Evolutionary conservation across 2,329 filamentous ascomycete species (phyloP).

Genomic region (Teratosphaeria destructans): DNA sequence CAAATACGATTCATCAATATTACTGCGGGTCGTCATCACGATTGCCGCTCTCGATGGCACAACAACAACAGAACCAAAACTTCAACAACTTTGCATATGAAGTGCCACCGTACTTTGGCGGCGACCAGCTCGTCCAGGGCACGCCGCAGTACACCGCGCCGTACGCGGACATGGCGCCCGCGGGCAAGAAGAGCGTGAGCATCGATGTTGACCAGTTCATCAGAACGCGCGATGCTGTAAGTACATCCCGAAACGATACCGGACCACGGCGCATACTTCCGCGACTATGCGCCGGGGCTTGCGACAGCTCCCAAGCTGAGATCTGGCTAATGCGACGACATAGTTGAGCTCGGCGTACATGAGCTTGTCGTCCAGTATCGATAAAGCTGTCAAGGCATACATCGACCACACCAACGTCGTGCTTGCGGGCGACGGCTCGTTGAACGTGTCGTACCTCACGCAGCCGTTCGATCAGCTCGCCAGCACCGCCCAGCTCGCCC

Average conservation of each 20-base stretch:
- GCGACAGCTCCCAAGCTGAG: background rate
- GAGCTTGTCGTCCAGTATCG: constrained; percentile 68
- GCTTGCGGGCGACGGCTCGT: constrained; percentile 41
- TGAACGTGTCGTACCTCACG: constrained; percentile 22
- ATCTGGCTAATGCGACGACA: constrained; percentile 4
- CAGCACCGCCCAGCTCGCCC: constrained; percentile 14
- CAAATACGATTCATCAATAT: background rate
- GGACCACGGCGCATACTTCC: constrained; percentile 7
- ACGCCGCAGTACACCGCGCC: background rate
- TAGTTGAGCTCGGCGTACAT: constrained; percentile 69
- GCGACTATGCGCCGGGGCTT: constrained; percentile 3
- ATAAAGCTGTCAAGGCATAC: constrained; percentile 72
- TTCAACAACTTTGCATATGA: constrained; percentile 1
- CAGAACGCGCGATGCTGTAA: constrained; percentile 71
- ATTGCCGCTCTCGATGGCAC: background rate
- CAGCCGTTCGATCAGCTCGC: constrained; percentile 20
- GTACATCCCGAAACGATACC: constrained; percentile 25
- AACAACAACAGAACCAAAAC: background rate
- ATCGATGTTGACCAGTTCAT: constrained; percentile 50
- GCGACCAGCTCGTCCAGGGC: constrained; percentile 1
- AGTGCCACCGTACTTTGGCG: constrained; percentile 1
- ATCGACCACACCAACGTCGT: constrained; percentile 80
- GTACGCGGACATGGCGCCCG: constrained; percentile 1
- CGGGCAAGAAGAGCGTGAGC: constrained; percentile 2
- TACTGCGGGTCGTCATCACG: background rate